Evolutionary conservation across 2,329 filamentous ascomycete genomes (phyloP).

Genomic region (Scortechinia acanthostroma): DNA sequence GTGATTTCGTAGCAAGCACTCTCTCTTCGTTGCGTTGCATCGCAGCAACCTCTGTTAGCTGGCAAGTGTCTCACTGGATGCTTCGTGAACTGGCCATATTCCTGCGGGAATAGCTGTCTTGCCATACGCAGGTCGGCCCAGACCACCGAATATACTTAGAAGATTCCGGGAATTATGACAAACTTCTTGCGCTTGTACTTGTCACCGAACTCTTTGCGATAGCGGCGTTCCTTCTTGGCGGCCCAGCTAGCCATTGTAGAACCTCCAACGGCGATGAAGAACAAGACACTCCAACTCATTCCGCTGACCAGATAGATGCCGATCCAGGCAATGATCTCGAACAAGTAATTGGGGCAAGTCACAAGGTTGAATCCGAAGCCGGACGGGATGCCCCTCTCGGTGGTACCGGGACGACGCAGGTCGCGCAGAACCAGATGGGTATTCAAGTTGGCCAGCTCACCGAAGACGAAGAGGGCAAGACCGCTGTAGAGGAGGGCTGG

Average conservation of each 20-base stretch:
- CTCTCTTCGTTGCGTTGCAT: no score
- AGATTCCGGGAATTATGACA: constrained; percentile 52
- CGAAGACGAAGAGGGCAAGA: background rate
- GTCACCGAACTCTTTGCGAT: constrained; percentile 60
- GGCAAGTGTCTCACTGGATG: no score
- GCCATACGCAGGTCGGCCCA: no score
- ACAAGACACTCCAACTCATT: constrained; percentile 47
- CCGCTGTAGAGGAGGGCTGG: background rate
- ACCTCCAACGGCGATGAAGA: constrained; percentile 48
- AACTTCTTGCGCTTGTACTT: constrained; percentile 62
- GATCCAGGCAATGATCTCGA: constrained; percentile 56
- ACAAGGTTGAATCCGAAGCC: constrained; percentile 56
- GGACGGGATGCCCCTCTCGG: constrained; percentile 52
- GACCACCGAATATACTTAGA: no score
- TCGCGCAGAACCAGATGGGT: constrained; percentile 50
- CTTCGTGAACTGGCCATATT: no score
- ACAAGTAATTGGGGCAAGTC: constrained; percentile 66
- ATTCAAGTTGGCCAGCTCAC: constrained; percentile 13
- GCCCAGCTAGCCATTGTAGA: constrained; percentile 58
- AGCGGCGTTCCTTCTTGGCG: constrained; percentile 59
- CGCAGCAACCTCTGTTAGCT: no score
- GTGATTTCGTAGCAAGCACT: no score
- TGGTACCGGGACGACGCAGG: constrained; percentile 49
- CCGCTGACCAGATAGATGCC: constrained; percentile 49
- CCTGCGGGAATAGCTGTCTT: no score